Conservation (phyloP, 75 land plant genomes). For the Chamaecyparis obtusa region DNA sequence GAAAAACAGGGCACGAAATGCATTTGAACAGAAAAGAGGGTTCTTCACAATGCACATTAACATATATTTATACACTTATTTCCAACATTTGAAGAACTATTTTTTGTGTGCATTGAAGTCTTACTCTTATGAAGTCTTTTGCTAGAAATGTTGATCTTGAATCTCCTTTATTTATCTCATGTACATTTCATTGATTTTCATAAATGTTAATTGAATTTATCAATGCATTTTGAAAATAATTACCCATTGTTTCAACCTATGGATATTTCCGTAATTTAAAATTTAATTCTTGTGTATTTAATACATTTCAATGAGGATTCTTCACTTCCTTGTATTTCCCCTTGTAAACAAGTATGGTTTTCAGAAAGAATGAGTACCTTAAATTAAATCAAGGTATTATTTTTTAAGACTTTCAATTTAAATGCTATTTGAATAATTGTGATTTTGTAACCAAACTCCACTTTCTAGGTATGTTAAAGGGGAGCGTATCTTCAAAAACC, state of each 20-base stretch:
- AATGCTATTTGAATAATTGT: background rate
- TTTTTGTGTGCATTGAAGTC: background rate
- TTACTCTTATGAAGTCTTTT: background rate
- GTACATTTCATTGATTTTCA: background rate
- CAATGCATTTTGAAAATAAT: background rate
- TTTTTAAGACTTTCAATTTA: no score
- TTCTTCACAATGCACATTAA: background rate
- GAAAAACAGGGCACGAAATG: background rate
- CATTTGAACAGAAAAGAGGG: background rate
- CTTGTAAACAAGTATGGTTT: background rate
- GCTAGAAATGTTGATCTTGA: background rate
- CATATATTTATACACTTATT: background rate
- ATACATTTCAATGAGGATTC: background rate
- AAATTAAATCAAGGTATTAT: background rate
- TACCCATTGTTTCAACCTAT: background rate
- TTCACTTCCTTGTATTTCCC: background rate
- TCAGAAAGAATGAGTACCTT: background rate
- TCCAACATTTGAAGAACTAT: background rate
- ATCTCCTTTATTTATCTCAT: background rate
- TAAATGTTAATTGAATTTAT: background rate
- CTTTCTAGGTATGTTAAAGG: conserved; percentile 76
- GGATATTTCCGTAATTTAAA: background rate
- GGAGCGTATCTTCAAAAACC: conserved; percentile 35
- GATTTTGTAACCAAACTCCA: background rate
- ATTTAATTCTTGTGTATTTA: background rate